These are phyloP conservation scores for Cupressus sempervirens DNA, from an alignment of 75 land plant species.

Conservation along the genomic window DNA sequence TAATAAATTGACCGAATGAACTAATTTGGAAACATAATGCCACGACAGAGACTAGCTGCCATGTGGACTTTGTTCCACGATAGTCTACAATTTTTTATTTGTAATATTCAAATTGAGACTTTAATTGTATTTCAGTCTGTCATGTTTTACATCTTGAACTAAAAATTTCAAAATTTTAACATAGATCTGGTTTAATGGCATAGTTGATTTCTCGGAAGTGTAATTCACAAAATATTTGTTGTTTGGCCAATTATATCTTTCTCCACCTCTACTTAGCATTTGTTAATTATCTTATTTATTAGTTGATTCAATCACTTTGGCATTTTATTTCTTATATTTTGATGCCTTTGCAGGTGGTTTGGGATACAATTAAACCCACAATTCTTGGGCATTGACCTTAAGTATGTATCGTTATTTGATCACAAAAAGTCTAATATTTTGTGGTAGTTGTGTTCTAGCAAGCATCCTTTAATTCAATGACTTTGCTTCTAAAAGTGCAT, in stretches of 20 bases:
- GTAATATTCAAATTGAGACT: not conserved
- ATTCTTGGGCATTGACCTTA: constrained; percentile 65
- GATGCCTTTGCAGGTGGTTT: constrained; percentile 50
- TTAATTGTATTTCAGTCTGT: not conserved
- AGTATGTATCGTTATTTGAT: constrained; percentile 31
- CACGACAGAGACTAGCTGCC: no score
- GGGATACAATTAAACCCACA: constrained; percentile 73
- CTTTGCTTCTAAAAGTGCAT: not conserved
- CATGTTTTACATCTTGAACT: not conserved
- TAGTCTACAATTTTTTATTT: not conserved
- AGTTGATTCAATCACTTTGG: not conserved
- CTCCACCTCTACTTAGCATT: not conserved
- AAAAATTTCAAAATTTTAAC: not conserved
- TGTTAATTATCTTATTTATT: not conserved
- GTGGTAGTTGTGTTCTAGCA: not conserved
- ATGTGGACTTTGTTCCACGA: no score
- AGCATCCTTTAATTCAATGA: not conserved
- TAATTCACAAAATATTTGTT: not conserved
- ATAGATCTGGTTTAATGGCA: not conserved
- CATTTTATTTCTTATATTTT: not conserved
- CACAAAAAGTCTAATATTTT: not conserved
- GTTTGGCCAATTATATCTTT: not conserved
- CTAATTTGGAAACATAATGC: no score
- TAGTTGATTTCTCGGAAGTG: not conserved
- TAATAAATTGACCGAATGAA: no score